Evolutionary conservation across 331 rosid genomes (phyloP).

Genomic region (Acacia concinna): DNA sequence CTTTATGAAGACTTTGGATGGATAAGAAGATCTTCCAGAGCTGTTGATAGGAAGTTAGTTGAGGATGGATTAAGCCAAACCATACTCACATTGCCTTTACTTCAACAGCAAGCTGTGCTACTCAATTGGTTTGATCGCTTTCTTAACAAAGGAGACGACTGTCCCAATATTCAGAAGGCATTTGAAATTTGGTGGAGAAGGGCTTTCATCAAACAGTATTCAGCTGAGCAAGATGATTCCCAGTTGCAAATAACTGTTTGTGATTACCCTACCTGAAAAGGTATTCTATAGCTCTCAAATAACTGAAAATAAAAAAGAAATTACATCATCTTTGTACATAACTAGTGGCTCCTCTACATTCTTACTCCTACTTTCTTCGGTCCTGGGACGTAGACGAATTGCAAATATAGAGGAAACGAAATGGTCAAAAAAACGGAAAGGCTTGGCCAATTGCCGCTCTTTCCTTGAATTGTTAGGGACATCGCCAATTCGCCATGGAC

Average conservation of each 20-base stretch:
- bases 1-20: conserved; percentile 89
- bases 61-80: conserved; percentile 89
- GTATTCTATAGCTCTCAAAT: conserved; percentile 11
- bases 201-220: conserved; percentile 66
- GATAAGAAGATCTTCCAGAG: conserved; percentile 75
- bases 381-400: conserved; percentile 4
- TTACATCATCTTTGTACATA: conserved; percentile 37
- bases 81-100: conserved; percentile 82
- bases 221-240: conserved; percentile 53
- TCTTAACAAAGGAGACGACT: conserved; percentile 86
- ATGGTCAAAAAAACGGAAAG: background rate
- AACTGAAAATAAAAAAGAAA: background rate
- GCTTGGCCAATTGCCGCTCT: background rate
- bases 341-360: conserved; percentile 18
- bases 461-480: conserved; percentile 3
- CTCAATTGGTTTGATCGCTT: conserved; percentile 81
- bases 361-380: conserved; percentile 20
- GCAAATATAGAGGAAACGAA: background rate
- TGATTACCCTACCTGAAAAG: conserved; percentile 59
- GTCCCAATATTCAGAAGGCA: conserved; percentile 88
- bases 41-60: conserved; percentile 67
- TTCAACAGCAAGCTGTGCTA: conserved; percentile 73
- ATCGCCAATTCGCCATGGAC: background rate
- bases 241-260: conserved; percentile 69
- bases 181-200: conserved; percentile 99